Base-by-base conservation (phyloP, 2,329 filamentous ascomycete genomes). In the Colletotrichum camelliae region DNA sequence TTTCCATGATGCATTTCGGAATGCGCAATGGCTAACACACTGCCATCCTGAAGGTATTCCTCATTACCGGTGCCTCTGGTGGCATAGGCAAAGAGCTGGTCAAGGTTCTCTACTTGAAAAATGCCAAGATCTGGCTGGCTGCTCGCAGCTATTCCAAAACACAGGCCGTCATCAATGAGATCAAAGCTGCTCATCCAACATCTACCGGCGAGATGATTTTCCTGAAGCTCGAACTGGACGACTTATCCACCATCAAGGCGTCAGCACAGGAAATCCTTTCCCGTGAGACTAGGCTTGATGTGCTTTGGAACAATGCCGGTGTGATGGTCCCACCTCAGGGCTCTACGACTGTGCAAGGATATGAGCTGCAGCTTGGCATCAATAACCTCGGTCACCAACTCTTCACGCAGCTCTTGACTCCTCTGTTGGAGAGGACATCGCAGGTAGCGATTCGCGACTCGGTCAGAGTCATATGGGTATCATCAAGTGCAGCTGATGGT, bases 371-470 rank as follows among this genome's bases (percentile, higher is more conserved):
- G 39, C 39, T 43, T 0, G 39, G 39, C 5, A 43, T 43, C 18
- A 43, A 43, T 18, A 43, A 43, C 1, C 39, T 43, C 18, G 39
- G 39, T n/a, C 39, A 43, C 10, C 39, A 43, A 1, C 39, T 43
- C 39, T 43, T 43, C 18, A 43, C 39, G 39, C 39, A 43, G 9
- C 5, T 43, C 0, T 43, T 43, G 0, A 43, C 39, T 6, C 18
- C 39, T 0, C 39, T 43, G 0, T n/a, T 43, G 18, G 18, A n/a
- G 39, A 43, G 0, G 9, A 43, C 39, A 0, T 43, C 18, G 0
- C 5, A 2, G 9, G 5, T 43, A 43, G 39, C 39, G 0, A 9
- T 9, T 0, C 2, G 12, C 0, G 18, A 43, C 39, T 12, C 39
- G 9, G 18, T 43, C 0, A 43, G 39, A 43, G 39, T 43, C 5